A percentile compares a stretch with the other conserved stretches of the same genome.
phyloP scores from a whole-genome alignment of 1,139 yeast species.

The Kodamaea suecica region DNA sequence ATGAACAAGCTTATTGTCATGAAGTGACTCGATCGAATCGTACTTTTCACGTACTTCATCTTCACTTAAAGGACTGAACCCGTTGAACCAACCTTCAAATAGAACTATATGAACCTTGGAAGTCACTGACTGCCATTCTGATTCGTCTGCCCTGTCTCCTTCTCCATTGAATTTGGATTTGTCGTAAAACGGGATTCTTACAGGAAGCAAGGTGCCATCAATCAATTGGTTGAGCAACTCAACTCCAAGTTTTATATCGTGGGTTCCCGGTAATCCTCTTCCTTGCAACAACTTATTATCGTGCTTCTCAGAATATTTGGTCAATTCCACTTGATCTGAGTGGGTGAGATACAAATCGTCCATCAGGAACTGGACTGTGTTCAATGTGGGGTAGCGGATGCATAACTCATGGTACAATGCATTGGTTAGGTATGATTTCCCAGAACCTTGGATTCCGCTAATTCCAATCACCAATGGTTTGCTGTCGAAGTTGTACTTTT shows the following conservation, averaged over 20 bases:
- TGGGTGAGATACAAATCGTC: conserved; percentile 84
- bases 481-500: conserved; percentile 15
- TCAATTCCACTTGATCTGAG: conserved; percentile 51
- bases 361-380: conserved; percentile 62
- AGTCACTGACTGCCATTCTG: conserved; percentile 34
- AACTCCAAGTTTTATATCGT: conserved; percentile 55
- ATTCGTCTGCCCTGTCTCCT: conserved; percentile 63
- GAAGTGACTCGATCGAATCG: conserved; percentile 20
- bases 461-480: conserved; percentile 63
- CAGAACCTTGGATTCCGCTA: conserved; percentile 93
- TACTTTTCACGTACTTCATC: conserved; percentile 23
- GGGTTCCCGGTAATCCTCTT: conserved; percentile 94
- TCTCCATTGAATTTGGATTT: conserved; percentile 69
- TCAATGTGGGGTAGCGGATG: conserved; percentile 34
- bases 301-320: conserved; percentile 22
- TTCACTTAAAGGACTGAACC: conserved; percentile 50
- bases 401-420: conserved; percentile 38
- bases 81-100: conserved; percentile 95
- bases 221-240: conserved; percentile 20
- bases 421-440: conserved; percentile 69
- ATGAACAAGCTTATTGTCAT: conserved; percentile 25
- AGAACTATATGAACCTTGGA: conserved; percentile 60
- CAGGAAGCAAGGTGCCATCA: conserved; percentile 1
- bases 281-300: conserved; percentile 65
- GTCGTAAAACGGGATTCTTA: conserved; percentile 69